Base-by-base conservation (phyloP, 176 grass and related monocot genomes). In the Typha latifolia region DNA sequence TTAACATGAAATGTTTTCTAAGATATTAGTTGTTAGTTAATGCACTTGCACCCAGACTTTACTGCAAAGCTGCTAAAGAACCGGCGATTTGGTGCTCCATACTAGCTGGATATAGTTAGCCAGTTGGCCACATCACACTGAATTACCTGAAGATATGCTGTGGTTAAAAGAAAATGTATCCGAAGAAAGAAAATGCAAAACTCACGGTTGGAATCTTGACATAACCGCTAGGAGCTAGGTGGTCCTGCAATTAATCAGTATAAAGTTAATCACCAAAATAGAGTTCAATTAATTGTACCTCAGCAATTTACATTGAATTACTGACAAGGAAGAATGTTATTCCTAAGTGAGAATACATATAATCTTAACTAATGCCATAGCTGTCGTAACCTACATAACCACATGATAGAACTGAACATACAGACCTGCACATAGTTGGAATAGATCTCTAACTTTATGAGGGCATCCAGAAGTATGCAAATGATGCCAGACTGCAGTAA, bases 181-280 rank as follows among this genome's bases (percentile, higher is more conserved):
- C 32, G 47, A 61, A 8, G 18, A n/a, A 64, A 61, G 61, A 73
- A 16, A 72, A 66, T 48, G 78, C 47, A 66, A 57, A 49, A 83
- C 91, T 83, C 68, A 96, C 91, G 47, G 87, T 96, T 70, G 91
- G 84, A 55, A 96, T 96, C 74, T 96, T 96, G 69, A 96, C 61
- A 84, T 96, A 91, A 43, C 91, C 91, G 34, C 81, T 90, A 74
- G 91, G 91, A 11, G 91, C 91, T 66, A 96, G 84, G 66, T 96
- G 91, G 51, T 77, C 76, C 91, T 96, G 91, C 47, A 69, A 83
- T 72, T 81, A 62, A 84, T 27, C 29, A 76, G 59, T 64, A 48
- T 51, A 32, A 69, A 68, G 74, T 87, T 43, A 88, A 69, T 37
- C 57, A 22, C 67, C 12, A 47, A 51, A 68, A 76, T 8, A n/a